Conservation (phyloP, 768 basidiomycete genomes). For the Termitomyces sp. region DNA sequence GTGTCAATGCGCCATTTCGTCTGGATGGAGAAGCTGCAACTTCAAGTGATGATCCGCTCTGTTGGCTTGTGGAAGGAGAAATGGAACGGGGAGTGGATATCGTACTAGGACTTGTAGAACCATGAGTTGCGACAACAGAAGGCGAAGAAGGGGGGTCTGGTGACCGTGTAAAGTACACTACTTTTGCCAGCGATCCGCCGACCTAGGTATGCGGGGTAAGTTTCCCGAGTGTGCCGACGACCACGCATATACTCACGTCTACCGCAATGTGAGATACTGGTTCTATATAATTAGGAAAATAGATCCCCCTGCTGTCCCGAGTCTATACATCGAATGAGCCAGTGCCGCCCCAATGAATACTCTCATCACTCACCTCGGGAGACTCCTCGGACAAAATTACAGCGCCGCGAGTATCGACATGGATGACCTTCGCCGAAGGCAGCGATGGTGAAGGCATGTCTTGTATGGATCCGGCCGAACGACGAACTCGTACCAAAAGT, state of each 20-base stretch:
- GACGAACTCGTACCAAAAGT: constrained; percentile 9
- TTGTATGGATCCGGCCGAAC: constrained; percentile 1
- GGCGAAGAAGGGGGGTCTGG: constrained; percentile 82
- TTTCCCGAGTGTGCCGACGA: constrained; percentile 8
- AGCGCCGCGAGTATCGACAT: constrained; percentile 93
- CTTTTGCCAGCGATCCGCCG: constrained; percentile 95
- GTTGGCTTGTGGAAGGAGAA: constrained; percentile 36
- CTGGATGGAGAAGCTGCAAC: constrained; percentile 30
- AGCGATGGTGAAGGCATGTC: constrained; percentile 56
- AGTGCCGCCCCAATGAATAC: constrained; percentile 5
- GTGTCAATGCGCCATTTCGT: constrained; percentile 77
- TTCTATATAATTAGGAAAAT: constrained; percentile 96
- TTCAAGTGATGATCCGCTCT: constrained; percentile 22
- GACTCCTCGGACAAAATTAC: constrained; percentile 93
- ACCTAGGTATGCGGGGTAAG: constrained; percentile 50
- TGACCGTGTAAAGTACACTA: constrained; percentile 97
- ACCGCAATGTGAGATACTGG: constrained; percentile 97
- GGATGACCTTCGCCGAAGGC: constrained; percentile 82
- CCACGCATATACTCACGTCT: constrained; percentile 61
- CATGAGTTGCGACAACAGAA: constrained; percentile 57
- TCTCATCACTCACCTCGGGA: constrained; percentile 64
- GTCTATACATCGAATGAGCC: constrained; percentile 46
- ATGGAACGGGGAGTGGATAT: constrained; percentile 42
- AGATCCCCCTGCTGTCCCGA: constrained; percentile 92
- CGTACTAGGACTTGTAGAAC: constrained; percentile 46